phyloP scores from a whole-genome alignment of 148 eudicot genomes.

The Persicaria maculosa region DNA sequence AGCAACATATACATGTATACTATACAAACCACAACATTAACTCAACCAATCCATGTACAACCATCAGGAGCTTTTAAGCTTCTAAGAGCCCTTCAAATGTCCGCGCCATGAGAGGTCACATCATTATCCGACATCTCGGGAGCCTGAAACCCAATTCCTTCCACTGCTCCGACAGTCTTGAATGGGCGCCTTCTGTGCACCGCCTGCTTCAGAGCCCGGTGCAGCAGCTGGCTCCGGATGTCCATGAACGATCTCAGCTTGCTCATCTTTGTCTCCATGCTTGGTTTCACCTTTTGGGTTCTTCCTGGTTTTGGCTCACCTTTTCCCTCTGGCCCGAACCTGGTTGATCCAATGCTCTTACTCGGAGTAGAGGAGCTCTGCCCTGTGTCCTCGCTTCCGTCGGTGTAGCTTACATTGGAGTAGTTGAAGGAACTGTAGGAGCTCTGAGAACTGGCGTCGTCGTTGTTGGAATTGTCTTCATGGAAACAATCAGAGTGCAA shows the following conservation, averaged over 20 bases:
- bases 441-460: constrained; percentile 54
- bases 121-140: constrained; percentile 20
- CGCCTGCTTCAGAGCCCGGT: constrained; percentile 49
- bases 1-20: background rate
- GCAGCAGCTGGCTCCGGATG: constrained; percentile 67
- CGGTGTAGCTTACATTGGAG: constrained; percentile 30
- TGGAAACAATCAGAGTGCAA: constrained; percentile 30
- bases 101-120: background rate
- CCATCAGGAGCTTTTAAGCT: background rate
- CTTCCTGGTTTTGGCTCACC: background rate
- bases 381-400: constrained; percentile 22
- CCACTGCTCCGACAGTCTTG: constrained; percentile 67
- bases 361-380: constrained; percentile 6
- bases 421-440: constrained; percentile 26
- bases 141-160: constrained; percentile 46
- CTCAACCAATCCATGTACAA: background rate
- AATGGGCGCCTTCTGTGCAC: constrained; percentile 40
- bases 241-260: constrained; percentile 47
- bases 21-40: constrained; percentile 6
- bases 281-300: background rate
- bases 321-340: constrained; percentile 35
- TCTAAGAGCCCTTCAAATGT: background rate
- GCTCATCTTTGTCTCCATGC: constrained; percentile 21
- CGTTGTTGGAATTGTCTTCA: constrained; percentile 20
- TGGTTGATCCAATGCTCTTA: constrained; percentile 26